Evolutionary conservation across 2,329 filamentous ascomycete genomes (phyloP), one percentile per base, ranked within the genome.

Genomic region (Hansfordia pulvinata): DNA sequence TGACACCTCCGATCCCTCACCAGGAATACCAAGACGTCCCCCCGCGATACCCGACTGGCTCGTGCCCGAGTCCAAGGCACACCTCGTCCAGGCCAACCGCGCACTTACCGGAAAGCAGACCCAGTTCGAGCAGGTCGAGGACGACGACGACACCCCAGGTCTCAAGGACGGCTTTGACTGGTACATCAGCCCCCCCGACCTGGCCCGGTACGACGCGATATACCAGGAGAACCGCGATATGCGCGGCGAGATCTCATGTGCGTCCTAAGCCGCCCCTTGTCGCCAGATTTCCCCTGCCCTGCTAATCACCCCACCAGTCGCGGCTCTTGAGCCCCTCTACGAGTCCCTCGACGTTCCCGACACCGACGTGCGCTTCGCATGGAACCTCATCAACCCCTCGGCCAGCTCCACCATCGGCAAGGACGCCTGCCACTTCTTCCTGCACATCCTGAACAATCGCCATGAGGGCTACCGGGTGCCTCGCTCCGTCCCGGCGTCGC

Each of bases 151-250:
- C 40, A 74, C 76, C 4, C 72, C 75, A 2, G 85, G 85, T 1
- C 62, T 98, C 35, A 93, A 93, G 51, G 85, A 94, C 53, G 88
- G 88, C 9, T 98, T 98, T 53, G 90, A 98, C 52, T 98, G 90
- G 90, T 98, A 98, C 60, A 98, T 98, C 84, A 85, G 75, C 33
- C 90, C 90, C 1, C 56, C 63, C 17, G 86, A 98, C 57, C 92
- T 92, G 57, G 50, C 72, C 37, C 96, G 94, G 55, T 98, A 98
- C 58, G 85, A 94, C 54, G 83, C 88, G 42, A 98, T 98, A 54
- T 98, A 96, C 57, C 80, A 79, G 37, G 85, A 92, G 43, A 92
- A 85, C 57, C 73, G 85, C 34, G 82, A 93, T 52, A 72, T 77
- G 50, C 76, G 86, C 27, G 90, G 90, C 37, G 83, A 93, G 45